Base-by-base conservation (phyloP, 2,329 filamentous ascomycete species). In the Paecilomyces fulvus region DNA sequence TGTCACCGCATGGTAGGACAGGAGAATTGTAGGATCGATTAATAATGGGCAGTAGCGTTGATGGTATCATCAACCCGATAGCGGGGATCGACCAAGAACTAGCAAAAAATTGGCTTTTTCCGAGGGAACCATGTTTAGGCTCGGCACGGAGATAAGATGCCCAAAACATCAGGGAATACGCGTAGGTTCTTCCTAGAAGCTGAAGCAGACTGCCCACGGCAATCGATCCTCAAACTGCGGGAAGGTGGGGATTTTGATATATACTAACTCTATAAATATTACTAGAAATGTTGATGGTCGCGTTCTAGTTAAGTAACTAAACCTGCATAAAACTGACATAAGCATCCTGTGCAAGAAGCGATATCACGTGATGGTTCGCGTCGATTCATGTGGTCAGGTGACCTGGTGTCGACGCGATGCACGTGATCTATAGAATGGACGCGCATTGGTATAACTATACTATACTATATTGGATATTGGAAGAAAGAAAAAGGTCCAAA, bases 391-490 rank as follows among this genome's bases (percentile, higher is more conserved):
- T 12, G 11, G 48, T 49, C 48, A 49, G 48, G 48, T 49, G 48
- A 49, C 20, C 21, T 5, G 48, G 3, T 49, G 48, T 49, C 12
- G 48, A 49, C 48, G 48, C 48, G 48, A 2, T 12, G 31, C 61
- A 63, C 60, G 60, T 63, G 61, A 63, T 49, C 57, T 57, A 49
- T 49, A 49, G 20, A 49, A 28, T 14, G 58, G 60, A 63, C 61
- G 61, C 61, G 60, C 55, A 48, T 23, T 28, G n/a, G 48, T 28
- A 23, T 23, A 3, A n/a, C n/a, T n/a, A n/a, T n/a, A n/a, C n/a
- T n/a, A n/a, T n/a, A n/a, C n/a, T n/a, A n/a, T n/a, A n/a, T 28
- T 28, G 48, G n/a, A 23, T 23, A 3, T 25, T n/a, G 37, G 14
- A n/a, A 43, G 37, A 7, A 43, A 4, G 21, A 21, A 7, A 17